These are phyloP conservation scores for Meyerozyma carpophila DNA, from an alignment of 1,139 yeast genomes.

Conservation along the genomic window DNA sequence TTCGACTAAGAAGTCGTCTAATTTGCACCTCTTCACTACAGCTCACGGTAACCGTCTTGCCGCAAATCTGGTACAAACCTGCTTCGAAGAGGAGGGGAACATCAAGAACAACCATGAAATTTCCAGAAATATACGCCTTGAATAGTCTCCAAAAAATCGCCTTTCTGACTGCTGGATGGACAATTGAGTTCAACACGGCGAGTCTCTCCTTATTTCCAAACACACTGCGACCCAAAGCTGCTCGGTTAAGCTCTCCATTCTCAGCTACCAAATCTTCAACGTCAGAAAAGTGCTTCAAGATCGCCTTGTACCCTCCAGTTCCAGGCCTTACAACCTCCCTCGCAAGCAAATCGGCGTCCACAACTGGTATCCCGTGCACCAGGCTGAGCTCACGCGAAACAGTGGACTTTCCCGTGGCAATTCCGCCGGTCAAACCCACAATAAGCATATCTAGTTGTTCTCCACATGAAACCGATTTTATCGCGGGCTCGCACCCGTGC, in stretches of 20 bases:
- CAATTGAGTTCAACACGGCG: conserved; percentile 59
- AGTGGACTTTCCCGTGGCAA: conserved; percentile 92
- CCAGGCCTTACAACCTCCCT: conserved; percentile 83
- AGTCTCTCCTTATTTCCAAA: conserved; percentile 61
- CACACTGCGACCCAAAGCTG: conserved; percentile 71
- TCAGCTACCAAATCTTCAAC: conserved; percentile 52
- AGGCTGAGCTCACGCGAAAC: conserved; percentile 60
- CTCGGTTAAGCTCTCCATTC: conserved; percentile 57
- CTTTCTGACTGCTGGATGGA: conserved; percentile 83
- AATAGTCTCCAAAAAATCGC: conserved; percentile 59
- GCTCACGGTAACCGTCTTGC: conserved; percentile 61
- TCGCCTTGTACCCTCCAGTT: conserved; percentile 57
- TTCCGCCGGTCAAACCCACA: conserved; percentile 93
- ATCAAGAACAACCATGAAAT: conserved; percentile 66
- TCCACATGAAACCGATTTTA: neutral
- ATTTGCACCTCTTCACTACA: conserved; percentile 58
- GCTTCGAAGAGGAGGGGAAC: conserved; percentile 89
- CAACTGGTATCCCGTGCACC: conserved; percentile 49
- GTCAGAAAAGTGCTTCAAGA: conserved; percentile 55
- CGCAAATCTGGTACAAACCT: conserved; percentile 66
- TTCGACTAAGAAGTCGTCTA: conserved; percentile 57
- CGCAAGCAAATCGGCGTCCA: conserved; percentile 92
- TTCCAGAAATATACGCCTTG: conserved; percentile 45
- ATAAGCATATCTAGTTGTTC: conserved; percentile 53
- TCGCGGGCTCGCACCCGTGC: neutral